Percentiles rank a stretch among this genome's conserved stretches.
Conservation (phyloP, 495 filamentous ascomycete genomes). For the Hypoxylon lenormandii region DNA sequence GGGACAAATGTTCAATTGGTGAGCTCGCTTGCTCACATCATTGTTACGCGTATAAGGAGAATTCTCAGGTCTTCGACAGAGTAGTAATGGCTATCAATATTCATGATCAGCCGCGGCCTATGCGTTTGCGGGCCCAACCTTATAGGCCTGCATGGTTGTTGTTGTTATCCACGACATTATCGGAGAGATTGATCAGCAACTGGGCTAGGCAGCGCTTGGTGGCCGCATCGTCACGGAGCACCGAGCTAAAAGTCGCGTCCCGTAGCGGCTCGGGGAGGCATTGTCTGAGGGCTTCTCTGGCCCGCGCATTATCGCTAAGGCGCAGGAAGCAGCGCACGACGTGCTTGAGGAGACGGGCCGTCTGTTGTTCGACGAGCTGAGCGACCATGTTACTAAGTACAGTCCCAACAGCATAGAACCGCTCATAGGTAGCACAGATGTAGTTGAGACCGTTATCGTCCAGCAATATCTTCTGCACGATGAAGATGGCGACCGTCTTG, state of each 20-base stretch:
- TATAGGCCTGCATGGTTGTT: slow-evolving; percentile 48
- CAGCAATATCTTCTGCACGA: slow-evolving; percentile 98
- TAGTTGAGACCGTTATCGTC: slow-evolving; percentile 98
- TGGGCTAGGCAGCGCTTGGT: slow-evolving; percentile 98
- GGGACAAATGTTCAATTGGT: too few relatives aligned
- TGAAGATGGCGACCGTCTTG: slow-evolving; percentile 99
- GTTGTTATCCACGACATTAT: slow-evolving; percentile 79
- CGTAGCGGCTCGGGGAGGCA: slow-evolving; percentile 96
- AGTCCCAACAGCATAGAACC: slow-evolving; percentile 98
- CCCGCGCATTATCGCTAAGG: slow-evolving; percentile 95
- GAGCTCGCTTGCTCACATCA: too few relatives aligned
- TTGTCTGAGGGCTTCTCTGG: slow-evolving; percentile 93
- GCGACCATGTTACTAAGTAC: slow-evolving; percentile 99
- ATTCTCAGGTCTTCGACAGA: too few relatives aligned
- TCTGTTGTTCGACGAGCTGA: slow-evolving; percentile 97
- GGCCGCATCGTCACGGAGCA: slow-evolving; percentile 95
- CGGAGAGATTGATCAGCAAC: slow-evolving; percentile 94
- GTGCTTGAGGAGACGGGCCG: slow-evolving; percentile 93
- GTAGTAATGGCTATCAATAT: too few relatives aligned
- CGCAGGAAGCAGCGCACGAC: slow-evolving; percentile 97
- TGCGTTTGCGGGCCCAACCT: not conserved
- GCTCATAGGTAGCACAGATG: slow-evolving; percentile 98
- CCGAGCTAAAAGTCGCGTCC: slow-evolving; percentile 95
- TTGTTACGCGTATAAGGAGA: too few relatives aligned
- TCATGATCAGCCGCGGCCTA: too few relatives aligned